phyloP scores from a whole-genome alignment of 2,329 filamentous ascomycete species.

The Hawksworthiomyces lignivorus region DNA sequence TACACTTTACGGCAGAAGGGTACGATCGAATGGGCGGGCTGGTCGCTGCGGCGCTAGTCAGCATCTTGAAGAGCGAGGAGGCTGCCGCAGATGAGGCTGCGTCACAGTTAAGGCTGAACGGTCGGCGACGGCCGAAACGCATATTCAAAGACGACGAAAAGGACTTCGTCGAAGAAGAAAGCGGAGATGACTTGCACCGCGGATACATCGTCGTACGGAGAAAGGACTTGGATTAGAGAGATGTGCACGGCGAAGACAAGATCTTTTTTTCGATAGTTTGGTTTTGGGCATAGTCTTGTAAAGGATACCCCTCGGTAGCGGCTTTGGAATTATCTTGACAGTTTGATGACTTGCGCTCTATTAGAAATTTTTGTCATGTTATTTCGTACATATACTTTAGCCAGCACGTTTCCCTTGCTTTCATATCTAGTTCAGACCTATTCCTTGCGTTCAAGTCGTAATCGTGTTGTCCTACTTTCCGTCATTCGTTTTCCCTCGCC shows the following conservation, averaged over 20 bases:
- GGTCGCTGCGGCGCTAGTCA: conserved; percentile 45
- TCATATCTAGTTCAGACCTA: too few species aligned
- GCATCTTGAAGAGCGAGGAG: conserved; percentile 32
- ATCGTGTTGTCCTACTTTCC: too few species aligned
- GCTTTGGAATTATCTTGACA: too few species aligned
- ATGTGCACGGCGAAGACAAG: too few species aligned
- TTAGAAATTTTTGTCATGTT: too few species aligned
- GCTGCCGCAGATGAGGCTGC: conserved; percentile 12
- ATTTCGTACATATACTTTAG: too few species aligned
- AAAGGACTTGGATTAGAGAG: conserved; percentile 40
- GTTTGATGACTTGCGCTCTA: too few species aligned
- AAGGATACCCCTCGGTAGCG: neutral
- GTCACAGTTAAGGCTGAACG: neutral
- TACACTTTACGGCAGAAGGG: conserved; percentile 51
- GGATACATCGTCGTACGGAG: conserved; percentile 48
- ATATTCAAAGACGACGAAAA: conserved; percentile 31
- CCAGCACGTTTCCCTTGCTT: too few species aligned
- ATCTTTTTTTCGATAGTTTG: too few species aligned
- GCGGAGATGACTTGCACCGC: conserved; percentile 37
- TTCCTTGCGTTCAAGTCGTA: too few species aligned
- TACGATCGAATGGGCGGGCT: conserved; percentile 56
- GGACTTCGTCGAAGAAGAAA: conserved; percentile 44
- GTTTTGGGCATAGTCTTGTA: too few species aligned
- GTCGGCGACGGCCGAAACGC: conserved; percentile 11
- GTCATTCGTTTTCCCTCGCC: too few species aligned